Base-by-base conservation (phyloP, 2,329 filamentous ascomycete genomes). In the Aspergillus proliferans region DNA sequence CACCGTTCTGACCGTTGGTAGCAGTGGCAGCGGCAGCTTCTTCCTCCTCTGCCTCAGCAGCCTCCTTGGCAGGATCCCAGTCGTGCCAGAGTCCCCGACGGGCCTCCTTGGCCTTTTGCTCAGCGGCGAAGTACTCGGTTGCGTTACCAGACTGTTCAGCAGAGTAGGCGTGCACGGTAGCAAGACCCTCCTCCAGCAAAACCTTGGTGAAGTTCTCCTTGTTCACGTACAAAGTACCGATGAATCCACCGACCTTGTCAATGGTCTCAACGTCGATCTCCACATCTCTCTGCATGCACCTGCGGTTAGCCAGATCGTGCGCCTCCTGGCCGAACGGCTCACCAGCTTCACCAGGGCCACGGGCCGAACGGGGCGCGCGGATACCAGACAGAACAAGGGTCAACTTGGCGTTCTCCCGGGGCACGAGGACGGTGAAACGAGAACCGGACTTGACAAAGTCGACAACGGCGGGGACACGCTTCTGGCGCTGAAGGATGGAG, bases 371-470 rank as follows among this genome's bases (percentile, higher is more conserved):
- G 14, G 93, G 93, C 12, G 89, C 89, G 51, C 90, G 88, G 58
- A 98, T 93, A 43, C 93, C 92, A 47, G 88, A 92, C 43, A 98
- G 82, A 3, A 98, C 91, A 66, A 98, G 85, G 1, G 92, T 98
- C 52, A 98, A 78, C 76, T 96, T 97, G 64, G 92, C 85, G 62
- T 89, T 90, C 67, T 98, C 93, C 33, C 91, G 86, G 43, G 93
- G 92, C 44, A 98, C 83, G 8, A 98, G 76, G 33, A 98, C 79
- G 22, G 89, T 95, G 71, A 97, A 98, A 58, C 93, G 83, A 38
- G 91, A 95, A 26, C 88, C 93, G n/a, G 90, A 88, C 73, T 97
- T 96, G 76, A 95, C 93, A 69, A 94, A 98, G 70, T 98, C 93
- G 39, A 98, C 90, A 58, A 98, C 79, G 9, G 87, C 93, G 6